phyloP scores from a whole-genome alignment of 805 yeast species.

The Metschnikowia matae region DNA sequence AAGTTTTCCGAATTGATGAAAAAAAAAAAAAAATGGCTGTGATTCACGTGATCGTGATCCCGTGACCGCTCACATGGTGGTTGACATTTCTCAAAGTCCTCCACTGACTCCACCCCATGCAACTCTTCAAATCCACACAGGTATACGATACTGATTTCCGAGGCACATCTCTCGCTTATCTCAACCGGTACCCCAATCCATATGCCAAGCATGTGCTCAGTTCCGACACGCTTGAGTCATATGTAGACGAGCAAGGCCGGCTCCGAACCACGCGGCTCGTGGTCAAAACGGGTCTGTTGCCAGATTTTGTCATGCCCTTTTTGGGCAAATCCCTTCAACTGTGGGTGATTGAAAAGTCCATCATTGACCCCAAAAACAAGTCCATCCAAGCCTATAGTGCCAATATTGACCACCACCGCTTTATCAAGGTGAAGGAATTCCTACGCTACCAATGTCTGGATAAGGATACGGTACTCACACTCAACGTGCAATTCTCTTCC shows the following conservation, averaged over 20 bases:
- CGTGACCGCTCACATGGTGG: neutral
- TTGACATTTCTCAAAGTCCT: neutral
- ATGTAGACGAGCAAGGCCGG: conserved; percentile 58
- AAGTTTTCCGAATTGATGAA: too few relatives aligned
- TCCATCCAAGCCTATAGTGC: conserved; percentile 67
- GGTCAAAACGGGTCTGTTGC: conserved; percentile 75
- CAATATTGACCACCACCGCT: conserved; percentile 77
- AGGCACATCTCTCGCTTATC: conserved; percentile 72
- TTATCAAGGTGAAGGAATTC: conserved; percentile 75
- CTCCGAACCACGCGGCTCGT: conserved; percentile 71
- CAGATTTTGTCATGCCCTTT: conserved; percentile 72
- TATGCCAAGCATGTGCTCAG: conserved; percentile 81
- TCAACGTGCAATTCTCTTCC: conserved; percentile 65
- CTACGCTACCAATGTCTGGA: conserved; percentile 45
- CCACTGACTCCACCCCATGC: conserved; percentile 23
- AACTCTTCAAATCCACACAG: conserved; percentile 54
- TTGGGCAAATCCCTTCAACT: conserved; percentile 60
- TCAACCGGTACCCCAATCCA: conserved; percentile 64
- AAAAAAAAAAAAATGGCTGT: too few relatives aligned
- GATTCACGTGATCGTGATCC: neutral
- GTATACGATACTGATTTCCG: conserved; percentile 60
- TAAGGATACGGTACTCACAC: conserved; percentile 44
- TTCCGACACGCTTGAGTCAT: conserved; percentile 66
- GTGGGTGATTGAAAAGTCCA: conserved; percentile 77
- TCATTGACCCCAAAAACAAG: conserved; percentile 58